These are phyloP conservation scores for Hypocrella siamensis DNA, from an alignment of 2,329 filamentous ascomycete genomes.

Conservation along the genomic window DNA sequence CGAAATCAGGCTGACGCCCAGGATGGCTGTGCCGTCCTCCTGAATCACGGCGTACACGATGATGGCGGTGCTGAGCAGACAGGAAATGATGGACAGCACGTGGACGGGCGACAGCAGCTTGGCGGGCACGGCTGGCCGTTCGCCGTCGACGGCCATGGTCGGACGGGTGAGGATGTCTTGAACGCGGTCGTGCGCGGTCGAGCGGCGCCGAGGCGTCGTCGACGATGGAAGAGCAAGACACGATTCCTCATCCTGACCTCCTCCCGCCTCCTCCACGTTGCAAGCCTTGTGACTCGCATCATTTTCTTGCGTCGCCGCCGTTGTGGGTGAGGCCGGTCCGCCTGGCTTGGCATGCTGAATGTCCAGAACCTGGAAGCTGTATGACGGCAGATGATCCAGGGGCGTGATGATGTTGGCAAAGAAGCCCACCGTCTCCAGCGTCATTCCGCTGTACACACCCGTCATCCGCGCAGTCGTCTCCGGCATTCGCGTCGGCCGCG, in stretches of 20 bases:
- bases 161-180: constrained; percentile 27
- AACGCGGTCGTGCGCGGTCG: constrained; percentile 14
- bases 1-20: constrained; percentile 35
- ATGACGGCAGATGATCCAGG: constrained; percentile 30
- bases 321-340: background rate
- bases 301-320: background rate
- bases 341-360: constrained; percentile 26
- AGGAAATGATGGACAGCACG: constrained; percentile 34
- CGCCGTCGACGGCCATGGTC: constrained; percentile 19
- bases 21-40: constrained; percentile 17
- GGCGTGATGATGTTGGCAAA: constrained; percentile 46
- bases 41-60: constrained; percentile 25
- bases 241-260: too few relatives aligned
- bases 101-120: constrained; percentile 35
- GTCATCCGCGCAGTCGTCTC: constrained; percentile 36
- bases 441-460: constrained; percentile 41
- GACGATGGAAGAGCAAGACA: background rate
- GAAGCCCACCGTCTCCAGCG: constrained; percentile 40
- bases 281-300: too few relatives aligned
- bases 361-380: constrained; percentile 30
- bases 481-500: constrained; percentile 38
- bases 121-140: constrained; percentile 31
- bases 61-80: constrained; percentile 30
- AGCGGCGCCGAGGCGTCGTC: background rate
- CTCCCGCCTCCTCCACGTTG: too few relatives aligned